Percentiles rank a stretch among this genome's conserved stretches.
These are phyloP conservation scores for Pisolithus microcarpus DNA, from an alignment of 768 basidiomycete species.

Conservation along the genomic window DNA sequence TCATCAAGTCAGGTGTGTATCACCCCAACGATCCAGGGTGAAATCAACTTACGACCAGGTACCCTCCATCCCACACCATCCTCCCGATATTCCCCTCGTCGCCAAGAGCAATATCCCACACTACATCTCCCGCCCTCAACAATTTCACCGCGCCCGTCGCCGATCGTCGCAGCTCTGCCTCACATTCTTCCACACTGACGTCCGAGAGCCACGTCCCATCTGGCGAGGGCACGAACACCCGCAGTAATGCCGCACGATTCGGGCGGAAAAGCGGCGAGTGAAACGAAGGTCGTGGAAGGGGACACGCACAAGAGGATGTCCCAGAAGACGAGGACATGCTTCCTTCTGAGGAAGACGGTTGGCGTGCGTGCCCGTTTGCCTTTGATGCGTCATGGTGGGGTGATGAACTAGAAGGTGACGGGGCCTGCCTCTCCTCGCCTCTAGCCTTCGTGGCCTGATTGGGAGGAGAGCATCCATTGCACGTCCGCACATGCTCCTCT, in stretches of 20 bases:
- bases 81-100: constrained; percentile 84
- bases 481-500: constrained; percentile 4
- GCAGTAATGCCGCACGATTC: constrained; percentile 67
- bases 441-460: neutral
- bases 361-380: constrained; percentile 15
- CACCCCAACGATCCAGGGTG: neutral
- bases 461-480: constrained; percentile 20
- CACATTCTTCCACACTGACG: constrained; percentile 72
- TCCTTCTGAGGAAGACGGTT: constrained; percentile 13
- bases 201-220: constrained; percentile 86
- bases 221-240: constrained; percentile 80
- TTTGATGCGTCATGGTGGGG: constrained; percentile 26
- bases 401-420: constrained; percentile 48
- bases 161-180: constrained; percentile 60
- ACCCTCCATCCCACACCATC: constrained; percentile 83
- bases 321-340: neutral
- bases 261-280: constrained; percentile 64
- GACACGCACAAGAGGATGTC: neutral
- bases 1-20: neutral
- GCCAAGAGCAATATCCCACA: constrained; percentile 82
- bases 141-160: constrained; percentile 53
- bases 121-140: constrained; percentile 70
- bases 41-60: constrained; percentile 59
- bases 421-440: constrained; percentile 50
- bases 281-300: constrained; percentile 29